Evolutionary conservation across 2,329 filamentous ascomycete species (phyloP).

Genomic region (Aspergillus sergii): DNA sequence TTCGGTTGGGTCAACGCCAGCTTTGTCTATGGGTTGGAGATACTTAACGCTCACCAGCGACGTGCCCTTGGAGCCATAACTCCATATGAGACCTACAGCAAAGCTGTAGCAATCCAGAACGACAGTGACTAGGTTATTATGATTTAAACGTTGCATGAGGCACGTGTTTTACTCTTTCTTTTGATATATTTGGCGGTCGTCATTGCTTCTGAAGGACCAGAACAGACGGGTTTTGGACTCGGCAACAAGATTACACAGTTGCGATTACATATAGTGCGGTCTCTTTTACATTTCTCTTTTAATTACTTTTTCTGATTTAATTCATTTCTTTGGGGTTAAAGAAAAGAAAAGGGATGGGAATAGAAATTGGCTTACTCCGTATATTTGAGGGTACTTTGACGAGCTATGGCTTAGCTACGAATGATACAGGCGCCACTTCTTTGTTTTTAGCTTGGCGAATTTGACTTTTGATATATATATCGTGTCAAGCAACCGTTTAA

Average conservation of each 20-base stretch:
- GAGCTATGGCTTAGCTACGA: not conserved
- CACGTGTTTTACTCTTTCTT: not conserved
- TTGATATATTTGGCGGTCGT: not conserved
- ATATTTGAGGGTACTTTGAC: not conserved
- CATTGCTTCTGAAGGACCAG: not conserved
- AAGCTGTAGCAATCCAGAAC: slow-evolving; percentile 55
- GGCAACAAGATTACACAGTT: not conserved
- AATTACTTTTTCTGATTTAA: not conserved
- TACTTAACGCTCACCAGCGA: slow-evolving; percentile 85
- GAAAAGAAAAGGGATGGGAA: not conserved
- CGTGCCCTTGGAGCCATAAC: slow-evolving; percentile 87
- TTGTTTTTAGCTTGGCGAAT: not conserved
- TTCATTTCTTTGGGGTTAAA: not conserved
- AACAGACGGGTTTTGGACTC: not conserved
- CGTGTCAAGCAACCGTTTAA: not conserved
- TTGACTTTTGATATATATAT: not conserved
- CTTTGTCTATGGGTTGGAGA: slow-evolving; percentile 89
- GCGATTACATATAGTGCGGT: not conserved
- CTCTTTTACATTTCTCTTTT: not conserved
- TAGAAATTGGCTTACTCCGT: not conserved
- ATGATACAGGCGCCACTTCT: not conserved
- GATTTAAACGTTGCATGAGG: not conserved
- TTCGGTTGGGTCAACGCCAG: slow-evolving; percentile 99
- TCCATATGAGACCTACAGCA: slow-evolving; percentile 79
- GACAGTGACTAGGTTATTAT: not conserved